Percentiles rank a stretch among this genome's conserved stretches.
phyloP scores from a whole-genome alignment of 2,329 filamentous ascomycete species.

The Alternaria infectoria region DNA sequence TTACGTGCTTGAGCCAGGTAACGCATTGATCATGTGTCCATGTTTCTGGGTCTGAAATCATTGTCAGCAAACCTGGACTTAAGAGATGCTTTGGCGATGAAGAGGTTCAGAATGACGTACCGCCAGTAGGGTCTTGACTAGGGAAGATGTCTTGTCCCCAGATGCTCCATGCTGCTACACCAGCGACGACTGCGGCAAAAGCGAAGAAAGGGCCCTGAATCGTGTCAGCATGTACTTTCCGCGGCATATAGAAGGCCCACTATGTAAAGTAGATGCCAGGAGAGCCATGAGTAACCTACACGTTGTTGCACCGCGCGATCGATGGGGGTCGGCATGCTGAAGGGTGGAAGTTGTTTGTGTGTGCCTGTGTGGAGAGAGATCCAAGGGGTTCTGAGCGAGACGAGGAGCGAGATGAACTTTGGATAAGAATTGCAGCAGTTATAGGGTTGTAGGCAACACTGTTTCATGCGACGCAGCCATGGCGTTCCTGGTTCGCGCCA shows the following conservation, averaged over 20 bases:
- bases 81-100: no score
- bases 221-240: slow-evolving; percentile 2
- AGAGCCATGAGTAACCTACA: slow-evolving; percentile 40
- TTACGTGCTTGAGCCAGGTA: slow-evolving; percentile 80
- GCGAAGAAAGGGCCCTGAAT: slow-evolving; percentile 46
- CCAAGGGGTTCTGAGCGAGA: no score
- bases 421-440: background rate
- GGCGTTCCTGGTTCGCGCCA: slow-evolving; percentile 21
- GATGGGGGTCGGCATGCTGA: slow-evolving; percentile 57
- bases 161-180: slow-evolving; percentile 81
- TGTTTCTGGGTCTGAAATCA: slow-evolving; percentile 61
- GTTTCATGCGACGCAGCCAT: slow-evolving; percentile 11
- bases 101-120: slow-evolving; percentile 52
- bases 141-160: slow-evolving; percentile 89
- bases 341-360: background rate
- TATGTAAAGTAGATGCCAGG: slow-evolving; percentile 31
- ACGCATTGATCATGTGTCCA: slow-evolving; percentile 85
- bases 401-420: no score
- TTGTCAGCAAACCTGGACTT: background rate
- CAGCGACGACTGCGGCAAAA: slow-evolving; percentile 82
- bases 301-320: slow-evolving; percentile 55
- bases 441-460: slow-evolving; percentile 14
- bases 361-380: background rate
- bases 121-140: slow-evolving; percentile 76
- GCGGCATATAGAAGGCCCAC: slow-evolving; percentile 17